Conservation (phyloP, 768 basidiomycete genomes). For the Trametes punicea region DNA sequence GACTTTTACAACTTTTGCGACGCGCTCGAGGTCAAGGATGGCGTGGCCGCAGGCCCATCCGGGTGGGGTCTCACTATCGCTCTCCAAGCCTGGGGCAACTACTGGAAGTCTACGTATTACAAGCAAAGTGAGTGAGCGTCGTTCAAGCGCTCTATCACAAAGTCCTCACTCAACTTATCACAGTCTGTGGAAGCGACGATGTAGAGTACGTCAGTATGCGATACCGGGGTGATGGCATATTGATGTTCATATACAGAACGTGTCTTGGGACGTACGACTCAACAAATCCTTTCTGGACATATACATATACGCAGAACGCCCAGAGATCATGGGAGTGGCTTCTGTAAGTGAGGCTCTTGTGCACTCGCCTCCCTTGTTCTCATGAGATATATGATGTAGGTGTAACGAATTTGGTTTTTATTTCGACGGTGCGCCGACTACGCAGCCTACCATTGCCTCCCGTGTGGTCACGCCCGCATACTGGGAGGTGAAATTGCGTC, state of each 20-base stretch:
- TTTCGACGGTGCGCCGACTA: slow-evolving; percentile 33
- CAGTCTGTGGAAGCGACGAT: slow-evolving; percentile 48
- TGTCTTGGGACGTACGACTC: slow-evolving; percentile 40
- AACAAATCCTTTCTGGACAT: slow-evolving; percentile 43
- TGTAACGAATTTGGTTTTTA: slow-evolving; percentile 64
- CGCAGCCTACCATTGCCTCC: slow-evolving; percentile 42
- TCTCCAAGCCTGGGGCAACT: slow-evolving; percentile 52
- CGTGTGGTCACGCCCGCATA: slow-evolving; percentile 49
- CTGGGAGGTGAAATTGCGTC: slow-evolving; percentile 39
- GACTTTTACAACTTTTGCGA: slow-evolving; percentile 59
- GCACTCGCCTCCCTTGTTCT: background rate
- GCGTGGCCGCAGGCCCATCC: slow-evolving; percentile 39
- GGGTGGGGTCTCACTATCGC: slow-evolving; percentile 63
- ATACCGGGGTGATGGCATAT: too few species aligned
- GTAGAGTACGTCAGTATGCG: slow-evolving; percentile 39
- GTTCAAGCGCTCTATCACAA: background rate
- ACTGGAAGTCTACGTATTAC: slow-evolving; percentile 46
- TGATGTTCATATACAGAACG: slow-evolving; percentile 11
- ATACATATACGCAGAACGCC: slow-evolving; percentile 48
- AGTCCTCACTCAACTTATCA: background rate
- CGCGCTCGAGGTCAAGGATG: slow-evolving; percentile 57
- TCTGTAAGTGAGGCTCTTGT: slow-evolving; percentile 32
- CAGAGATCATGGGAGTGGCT: slow-evolving; percentile 67
- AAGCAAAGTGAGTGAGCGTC: slow-evolving; percentile 35
- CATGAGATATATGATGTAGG: slow-evolving; percentile 28